phyloP scores from a whole-genome alignment of 768 basidiomycete species.

The Suillus cothurnatus region DNA sequence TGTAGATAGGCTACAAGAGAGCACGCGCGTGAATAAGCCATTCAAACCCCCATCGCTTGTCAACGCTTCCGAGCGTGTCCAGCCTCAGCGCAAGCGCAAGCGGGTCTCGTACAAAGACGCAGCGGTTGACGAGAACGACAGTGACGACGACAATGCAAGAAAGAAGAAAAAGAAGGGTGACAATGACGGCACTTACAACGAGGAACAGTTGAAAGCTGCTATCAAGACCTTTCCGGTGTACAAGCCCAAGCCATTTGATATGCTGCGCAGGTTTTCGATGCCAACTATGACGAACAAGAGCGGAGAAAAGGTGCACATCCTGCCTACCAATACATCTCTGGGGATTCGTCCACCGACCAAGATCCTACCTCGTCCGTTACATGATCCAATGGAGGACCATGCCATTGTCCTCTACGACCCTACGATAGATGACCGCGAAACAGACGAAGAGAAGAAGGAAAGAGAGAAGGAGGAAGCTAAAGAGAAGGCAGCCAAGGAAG shows the following conservation, averaged over 20 bases:
- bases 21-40: slow-evolving; percentile 71
- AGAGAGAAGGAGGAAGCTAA: slow-evolving; percentile 75
- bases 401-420: slow-evolving; percentile 98
- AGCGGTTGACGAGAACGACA: slow-evolving; percentile 56
- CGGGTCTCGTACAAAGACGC: slow-evolving; percentile 84
- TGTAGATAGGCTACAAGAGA: slow-evolving; percentile 71
- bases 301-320: slow-evolving; percentile 58
- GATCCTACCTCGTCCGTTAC: slow-evolving; percentile 87
- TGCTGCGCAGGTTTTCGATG: slow-evolving; percentile 76
- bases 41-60: slow-evolving; percentile 73
- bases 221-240: slow-evolving; percentile 77
- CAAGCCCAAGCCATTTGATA: slow-evolving; percentile 76
- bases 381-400: slow-evolving; percentile 97
- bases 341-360: slow-evolving; percentile 83
- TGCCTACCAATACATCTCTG: slow-evolving; percentile 71
- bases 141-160: slow-evolving; percentile 50
- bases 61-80: slow-evolving; percentile 48
- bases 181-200: slow-evolving; percentile 60
- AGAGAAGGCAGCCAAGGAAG: slow-evolving; percentile 62
- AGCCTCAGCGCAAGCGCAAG: slow-evolving; percentile 82
- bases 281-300: slow-evolving; percentile 77
- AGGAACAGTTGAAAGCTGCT: slow-evolving; percentile 61
- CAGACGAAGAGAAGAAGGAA: slow-evolving; percentile 80
- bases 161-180: slow-evolving; percentile 66
- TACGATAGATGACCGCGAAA: slow-evolving; percentile 90